Evolutionary conservation across 345 rosid species (phyloP), one percentile per base, ranked within the genome.

Genomic region (Eutrema japonicum): DNA sequence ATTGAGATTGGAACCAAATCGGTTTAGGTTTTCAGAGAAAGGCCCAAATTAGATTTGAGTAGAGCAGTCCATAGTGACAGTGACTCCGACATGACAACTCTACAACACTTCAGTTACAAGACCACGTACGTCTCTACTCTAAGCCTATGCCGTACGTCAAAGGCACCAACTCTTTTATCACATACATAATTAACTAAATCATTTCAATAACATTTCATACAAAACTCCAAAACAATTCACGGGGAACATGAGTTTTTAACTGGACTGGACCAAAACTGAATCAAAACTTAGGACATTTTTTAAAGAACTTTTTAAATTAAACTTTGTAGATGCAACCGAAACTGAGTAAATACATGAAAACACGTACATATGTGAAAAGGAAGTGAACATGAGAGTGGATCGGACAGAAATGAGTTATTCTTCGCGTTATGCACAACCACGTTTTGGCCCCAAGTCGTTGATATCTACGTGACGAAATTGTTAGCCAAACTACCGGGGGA

Each of bases 91-190:
- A 50, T 41, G 72, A 74, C 78, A 74, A 67, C 49, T 29, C 66
- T 30, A 10, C 63, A 55, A 55, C 12, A 50, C 62, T 50, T 13
- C 13, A 50, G 41, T 75, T 59, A 67, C 49, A 67, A 56, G 59
- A 48, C 59, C 59, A 57, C 42, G 47, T 42, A 57, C 42, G 47
- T 42, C 62, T 67, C 47, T 74, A 51, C 49, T 33, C 73, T 74
- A 58, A 55, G 53, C 66, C 73, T 66, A 58, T 66, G 78, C 73
- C 78, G 78, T 74, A 59, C 78, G 73, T 58, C 47, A 41, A 66
- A 13, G 62, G 72, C 72, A 74, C 54, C 53, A 58, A 40, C 78
- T 22, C 37, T 6, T 22, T 26, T 13, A 48, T 43, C 77, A 30
- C 51, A 64, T 29, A 43, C 7, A 14, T 18, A 22, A 1, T 52